Evolutionary conservation across 148 eudicot genomes (phyloP), one percentile per base, ranked within the genome.

Genomic region (Rheum nobile): DNA sequence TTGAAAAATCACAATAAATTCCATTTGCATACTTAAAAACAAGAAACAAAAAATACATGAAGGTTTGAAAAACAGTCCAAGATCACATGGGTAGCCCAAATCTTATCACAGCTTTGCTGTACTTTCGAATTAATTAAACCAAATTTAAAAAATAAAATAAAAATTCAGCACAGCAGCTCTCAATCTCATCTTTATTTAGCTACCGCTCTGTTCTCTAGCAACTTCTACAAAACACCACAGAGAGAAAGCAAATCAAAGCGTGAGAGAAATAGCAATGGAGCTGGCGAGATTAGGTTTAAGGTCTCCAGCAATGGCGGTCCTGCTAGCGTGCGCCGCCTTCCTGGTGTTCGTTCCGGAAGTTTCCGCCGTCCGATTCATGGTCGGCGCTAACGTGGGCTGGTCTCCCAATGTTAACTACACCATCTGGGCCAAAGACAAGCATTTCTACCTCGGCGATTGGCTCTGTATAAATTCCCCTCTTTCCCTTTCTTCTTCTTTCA

Each of bases 391-490:
- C 8, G 59, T 17, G 76, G 96, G 92, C 0, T 93, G 98, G 98
- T 65, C 75, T 63, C 13, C 80, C 10, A 84, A 80, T 61, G 87
- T 86, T 38, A 90, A 90, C 79, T 90, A 85, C 88, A 86, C 90
- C 47, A 16, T 73, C 22, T 93, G 98, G 98, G 92, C 90, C 43
- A 69, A 69, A 10, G 84, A 78, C 61, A 85, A 79, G 32, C 91
- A 85, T 72, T 93, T 93, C 67, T 80, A 81, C 79, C 54, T 69
- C 35, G 92, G 85, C 17, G 92, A 90, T 54, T 90, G 96, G 98
- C 98, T 93, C 47, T 91, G 98, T 93, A 91, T 72, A 73, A 43
- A 37, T 14, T 9, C 46, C 68, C 19, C 50, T 21, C 65, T 57
- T 48, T 68, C 65, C 67, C 74, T 16, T 82, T 9, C 35, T 22